phyloP scores from a whole-genome alignment of 371 early-diverging fungal species.

The Mucor indicus region DNA sequence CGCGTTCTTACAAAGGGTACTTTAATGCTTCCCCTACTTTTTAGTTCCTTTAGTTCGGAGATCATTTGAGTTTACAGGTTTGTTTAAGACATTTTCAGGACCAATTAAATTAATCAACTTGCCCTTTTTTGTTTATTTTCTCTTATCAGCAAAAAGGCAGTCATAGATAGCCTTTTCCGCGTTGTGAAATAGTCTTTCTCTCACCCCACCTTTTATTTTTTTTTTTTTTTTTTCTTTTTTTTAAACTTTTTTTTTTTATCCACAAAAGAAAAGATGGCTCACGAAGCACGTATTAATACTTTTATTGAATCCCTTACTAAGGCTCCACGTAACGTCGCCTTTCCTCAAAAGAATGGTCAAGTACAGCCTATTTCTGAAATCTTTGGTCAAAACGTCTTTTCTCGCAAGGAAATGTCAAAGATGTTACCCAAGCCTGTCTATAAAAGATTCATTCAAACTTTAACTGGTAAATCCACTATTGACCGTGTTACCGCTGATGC shows the following conservation, averaged over 20 bases:
- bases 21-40: too few relatives aligned
- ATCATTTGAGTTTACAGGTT: too few relatives aligned
- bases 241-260: neutral
- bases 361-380: constrained; percentile 82
- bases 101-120: too few relatives aligned
- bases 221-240: neutral
- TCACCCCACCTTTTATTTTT: neutral
- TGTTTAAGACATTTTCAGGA: too few relatives aligned
- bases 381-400: constrained; percentile 91
- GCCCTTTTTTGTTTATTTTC: too few relatives aligned
- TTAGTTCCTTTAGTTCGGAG: too few relatives aligned
- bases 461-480: constrained; percentile 81
- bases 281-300: constrained; percentile 49
- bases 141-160: too few relatives aligned
- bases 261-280: constrained; percentile 16
- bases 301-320: constrained; percentile 48
- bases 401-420: constrained; percentile 79
- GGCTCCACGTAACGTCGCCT: constrained; percentile 63
- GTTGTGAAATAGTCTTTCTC: too few relatives aligned
- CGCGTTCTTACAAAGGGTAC: too few relatives aligned
- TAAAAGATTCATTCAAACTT: constrained; percentile 85
- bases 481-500: constrained; percentile 95
- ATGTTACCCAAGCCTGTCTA: constrained; percentile 94
- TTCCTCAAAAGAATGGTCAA: constrained; percentile 70
- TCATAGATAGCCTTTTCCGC: too few relatives aligned